These are phyloP conservation scores for Exophiala sideris DNA, from an alignment of 2,329 filamentous ascomycete genomes.

Conservation along the genomic window DNA sequence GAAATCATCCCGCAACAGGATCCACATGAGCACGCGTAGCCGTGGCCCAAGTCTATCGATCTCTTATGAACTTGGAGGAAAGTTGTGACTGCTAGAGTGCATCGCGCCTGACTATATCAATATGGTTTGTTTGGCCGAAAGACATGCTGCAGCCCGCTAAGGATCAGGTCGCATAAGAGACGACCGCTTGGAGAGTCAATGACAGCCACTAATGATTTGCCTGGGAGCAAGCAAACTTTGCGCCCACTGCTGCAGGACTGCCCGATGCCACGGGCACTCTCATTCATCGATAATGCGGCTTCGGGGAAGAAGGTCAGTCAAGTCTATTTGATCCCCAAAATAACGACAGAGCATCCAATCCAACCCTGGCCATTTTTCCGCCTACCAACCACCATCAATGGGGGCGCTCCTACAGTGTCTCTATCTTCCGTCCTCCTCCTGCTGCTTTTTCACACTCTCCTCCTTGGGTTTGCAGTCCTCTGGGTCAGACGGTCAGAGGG, in stretches of 20 bases:
- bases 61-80: neutral
- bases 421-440: slow-evolving; percentile 1
- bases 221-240: slow-evolving; percentile 15
- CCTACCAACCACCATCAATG: slow-evolving; percentile 13
- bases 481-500: neutral
- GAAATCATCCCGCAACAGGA: neutral
- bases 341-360: slow-evolving; percentile 20
- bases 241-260: slow-evolving; percentile 16
- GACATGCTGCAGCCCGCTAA: slow-evolving; percentile 17
- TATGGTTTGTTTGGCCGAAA: neutral
- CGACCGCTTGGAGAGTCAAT: slow-evolving; percentile 15
- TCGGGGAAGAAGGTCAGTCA: neutral
- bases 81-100: neutral
- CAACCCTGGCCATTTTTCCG: slow-evolving; percentile 8
- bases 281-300: neutral
- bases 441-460: slow-evolving; percentile 2
- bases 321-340: neutral
- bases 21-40: neutral
- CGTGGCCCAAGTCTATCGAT: neutral
- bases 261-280: slow-evolving; percentile 15
- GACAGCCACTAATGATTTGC: slow-evolving; percentile 18
- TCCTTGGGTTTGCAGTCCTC: neutral
- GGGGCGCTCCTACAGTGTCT: neutral
- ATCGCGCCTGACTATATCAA: slow-evolving; percentile 5
- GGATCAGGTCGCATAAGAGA: slow-evolving; percentile 22